phyloP scores from a whole-genome alignment of 257 asterid species.

The Solanum arcanum region DNA sequence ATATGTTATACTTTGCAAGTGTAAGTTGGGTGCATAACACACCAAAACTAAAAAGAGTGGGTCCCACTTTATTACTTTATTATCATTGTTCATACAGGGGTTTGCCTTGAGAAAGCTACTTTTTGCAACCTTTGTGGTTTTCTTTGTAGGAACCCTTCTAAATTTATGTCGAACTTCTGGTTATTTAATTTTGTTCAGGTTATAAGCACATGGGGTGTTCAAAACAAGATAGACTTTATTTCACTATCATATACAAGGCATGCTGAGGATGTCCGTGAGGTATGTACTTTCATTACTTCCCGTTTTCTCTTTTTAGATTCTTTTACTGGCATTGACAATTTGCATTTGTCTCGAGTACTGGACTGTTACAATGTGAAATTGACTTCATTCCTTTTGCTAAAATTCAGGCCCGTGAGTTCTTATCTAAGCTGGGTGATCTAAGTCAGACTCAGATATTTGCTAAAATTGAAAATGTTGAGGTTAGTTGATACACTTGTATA shows the following conservation, averaged over 20 bases:
- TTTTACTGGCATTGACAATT: neutral
- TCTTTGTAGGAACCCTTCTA: neutral
- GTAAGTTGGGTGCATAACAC: neutral
- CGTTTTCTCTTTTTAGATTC: neutral
- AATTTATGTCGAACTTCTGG: neutral
- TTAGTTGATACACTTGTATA: slow-evolving; percentile 8
- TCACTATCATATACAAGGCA: slow-evolving; percentile 76
- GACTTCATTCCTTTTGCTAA: neutral
- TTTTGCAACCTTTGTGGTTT: neutral
- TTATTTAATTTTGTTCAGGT: slow-evolving; percentile 27
- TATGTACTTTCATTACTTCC: slow-evolving; percentile 1
- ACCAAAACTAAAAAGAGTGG: neutral
- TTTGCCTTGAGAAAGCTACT: neutral
- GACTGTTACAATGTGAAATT: neutral
- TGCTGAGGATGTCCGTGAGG: slow-evolving; percentile 85
- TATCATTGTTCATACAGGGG: neutral
- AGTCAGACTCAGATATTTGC: slow-evolving; percentile 87
- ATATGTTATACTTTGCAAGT: neutral
- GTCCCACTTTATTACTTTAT: neutral
- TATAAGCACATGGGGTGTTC: slow-evolving; percentile 80
- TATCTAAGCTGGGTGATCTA: slow-evolving; percentile 73
- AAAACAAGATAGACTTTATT: slow-evolving; percentile 72
- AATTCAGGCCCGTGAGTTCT: slow-evolving; percentile 71
- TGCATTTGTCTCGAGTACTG: neutral
- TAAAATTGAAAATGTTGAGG: slow-evolving; percentile 90